These are phyloP conservation scores for Stramenopiles sp. DNA, from an alignment of 352 stramenopile genomes.

Conservation along the genomic window DNA sequence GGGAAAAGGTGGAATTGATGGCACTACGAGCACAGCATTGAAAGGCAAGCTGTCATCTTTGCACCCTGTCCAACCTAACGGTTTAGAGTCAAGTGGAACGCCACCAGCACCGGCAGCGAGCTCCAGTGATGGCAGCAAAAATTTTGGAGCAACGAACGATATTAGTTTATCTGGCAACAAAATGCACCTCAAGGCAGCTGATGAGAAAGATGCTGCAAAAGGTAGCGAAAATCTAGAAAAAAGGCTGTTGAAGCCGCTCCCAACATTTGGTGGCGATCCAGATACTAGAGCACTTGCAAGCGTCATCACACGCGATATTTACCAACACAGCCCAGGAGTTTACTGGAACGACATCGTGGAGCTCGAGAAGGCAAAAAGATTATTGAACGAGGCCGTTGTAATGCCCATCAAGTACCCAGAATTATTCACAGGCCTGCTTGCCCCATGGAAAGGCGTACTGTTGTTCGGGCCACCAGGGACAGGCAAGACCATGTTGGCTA, in stretches of 20 bases:
- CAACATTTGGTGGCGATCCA: conserved; percentile 51
- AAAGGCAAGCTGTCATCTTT: conserved; percentile 13
- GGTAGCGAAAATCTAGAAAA: background rate
- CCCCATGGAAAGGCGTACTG: conserved; percentile 62
- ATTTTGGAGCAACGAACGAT: background rate
- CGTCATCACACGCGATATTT: conserved; percentile 72
- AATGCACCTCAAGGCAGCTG: background rate
- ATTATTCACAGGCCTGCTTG: conserved; percentile 65
- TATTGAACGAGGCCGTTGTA: conserved; percentile 80
- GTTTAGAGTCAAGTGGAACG: background rate
- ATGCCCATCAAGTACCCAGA: conserved; percentile 82
- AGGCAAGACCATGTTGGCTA: conserved; percentile 59
- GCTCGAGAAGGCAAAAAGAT: conserved; percentile 64
- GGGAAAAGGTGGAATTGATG: conserved; percentile 46
- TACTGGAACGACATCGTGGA: conserved; percentile 62
- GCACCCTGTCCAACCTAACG: background rate
- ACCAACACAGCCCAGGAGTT: conserved; percentile 57
- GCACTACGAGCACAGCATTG: conserved; percentile 41
- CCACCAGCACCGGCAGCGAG: background rate
- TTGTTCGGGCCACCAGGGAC: conserved; percentile 57
- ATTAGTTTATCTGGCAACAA: background rate
- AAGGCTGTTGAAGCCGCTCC: conserved; percentile 52
- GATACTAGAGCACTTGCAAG: conserved; percentile 59
- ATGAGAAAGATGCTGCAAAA: background rate
- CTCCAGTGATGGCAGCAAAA: too few relatives aligned